These are phyloP conservation scores for Vitis hybrid DNA, from an alignment of 177 flowering plant species.

Conservation along the genomic window DNA sequence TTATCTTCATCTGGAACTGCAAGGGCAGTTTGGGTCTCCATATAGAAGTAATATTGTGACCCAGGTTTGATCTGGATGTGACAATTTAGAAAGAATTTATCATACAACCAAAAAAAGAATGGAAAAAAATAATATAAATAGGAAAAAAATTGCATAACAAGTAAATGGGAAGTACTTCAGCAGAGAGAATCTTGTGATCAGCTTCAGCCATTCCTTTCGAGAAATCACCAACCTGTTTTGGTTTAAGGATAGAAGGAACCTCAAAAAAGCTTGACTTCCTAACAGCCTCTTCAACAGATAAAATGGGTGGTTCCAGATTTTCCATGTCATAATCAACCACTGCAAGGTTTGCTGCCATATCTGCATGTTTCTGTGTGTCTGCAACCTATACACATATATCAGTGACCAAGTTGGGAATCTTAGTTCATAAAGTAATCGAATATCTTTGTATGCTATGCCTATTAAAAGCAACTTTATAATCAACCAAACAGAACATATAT, in stretches of 20 bases:
- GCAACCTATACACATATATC: conserved; percentile 55
- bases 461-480: too few species aligned
- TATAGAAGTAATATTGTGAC: conserved; percentile 84
- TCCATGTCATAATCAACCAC: conserved; percentile 63
- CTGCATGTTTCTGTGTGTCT: conserved; percentile 79
- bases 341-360: conserved; percentile 61
- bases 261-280: conserved; percentile 74
- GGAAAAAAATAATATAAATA: not conserved
- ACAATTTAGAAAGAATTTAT: not conserved
- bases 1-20: conserved; percentile 95
- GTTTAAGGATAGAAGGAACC: conserved; percentile 52
- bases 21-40: conserved; percentile 92
- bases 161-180: conserved; percentile 47
- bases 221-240: conserved; percentile 65
- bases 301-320: conserved; percentile 63
- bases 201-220: conserved; percentile 84
- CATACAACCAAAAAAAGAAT: not conserved
- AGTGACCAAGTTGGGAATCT: not conserved
- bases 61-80: conserved; percentile 65
- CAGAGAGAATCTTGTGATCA: conserved; percentile 66
- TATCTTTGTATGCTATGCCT: too few species aligned
- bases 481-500: too few species aligned
- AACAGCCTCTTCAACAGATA: conserved; percentile 89
- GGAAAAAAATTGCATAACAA: not conserved
- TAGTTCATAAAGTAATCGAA: not conserved